Conservation (phyloP, 2,329 filamentous ascomycete genomes). For the Arthrinium puccinioides region DNA sequence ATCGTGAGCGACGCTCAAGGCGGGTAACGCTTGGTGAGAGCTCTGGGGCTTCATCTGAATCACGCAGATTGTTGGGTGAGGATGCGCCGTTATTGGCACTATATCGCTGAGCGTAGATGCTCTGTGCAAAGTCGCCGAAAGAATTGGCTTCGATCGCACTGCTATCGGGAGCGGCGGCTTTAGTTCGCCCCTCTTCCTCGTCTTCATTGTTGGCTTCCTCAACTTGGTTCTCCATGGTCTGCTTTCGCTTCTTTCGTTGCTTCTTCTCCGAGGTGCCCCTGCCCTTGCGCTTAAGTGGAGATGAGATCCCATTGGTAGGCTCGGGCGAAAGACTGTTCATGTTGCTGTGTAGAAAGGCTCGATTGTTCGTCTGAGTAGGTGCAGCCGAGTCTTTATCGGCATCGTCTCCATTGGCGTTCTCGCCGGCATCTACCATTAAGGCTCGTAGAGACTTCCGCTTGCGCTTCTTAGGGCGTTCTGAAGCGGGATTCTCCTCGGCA, state of each 20-base stretch:
- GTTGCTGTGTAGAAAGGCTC: background rate
- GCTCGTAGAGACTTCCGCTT: conserved; percentile 8
- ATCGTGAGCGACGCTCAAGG: conserved; percentile 3
- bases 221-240: background rate
- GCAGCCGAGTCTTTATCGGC: conserved; percentile 1
- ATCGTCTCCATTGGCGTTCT: too few relatives aligned
- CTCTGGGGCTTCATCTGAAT: background rate
- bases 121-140: conserved; percentile 16
- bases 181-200: background rate
- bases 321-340: background rate
- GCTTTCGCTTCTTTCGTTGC: conserved; percentile 11
- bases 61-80: too few relatives aligned
- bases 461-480: conserved; percentile 9
- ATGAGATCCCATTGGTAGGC: background rate
- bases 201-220: background rate
- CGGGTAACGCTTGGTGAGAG: conserved; percentile 5
- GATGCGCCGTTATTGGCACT: conserved; percentile 3
- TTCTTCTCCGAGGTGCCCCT: conserved; percentile 3
- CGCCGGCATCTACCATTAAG: conserved; percentile 1
- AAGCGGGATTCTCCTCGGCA: conserved; percentile 3
- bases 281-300: conserved; percentile 12
- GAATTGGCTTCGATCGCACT: too few relatives aligned
- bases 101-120: conserved; percentile 15
- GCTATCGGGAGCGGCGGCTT: background rate
- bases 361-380: background rate